phyloP scores from a whole-genome alignment of 257 asterid species.

The Lycium barbarum region DNA sequence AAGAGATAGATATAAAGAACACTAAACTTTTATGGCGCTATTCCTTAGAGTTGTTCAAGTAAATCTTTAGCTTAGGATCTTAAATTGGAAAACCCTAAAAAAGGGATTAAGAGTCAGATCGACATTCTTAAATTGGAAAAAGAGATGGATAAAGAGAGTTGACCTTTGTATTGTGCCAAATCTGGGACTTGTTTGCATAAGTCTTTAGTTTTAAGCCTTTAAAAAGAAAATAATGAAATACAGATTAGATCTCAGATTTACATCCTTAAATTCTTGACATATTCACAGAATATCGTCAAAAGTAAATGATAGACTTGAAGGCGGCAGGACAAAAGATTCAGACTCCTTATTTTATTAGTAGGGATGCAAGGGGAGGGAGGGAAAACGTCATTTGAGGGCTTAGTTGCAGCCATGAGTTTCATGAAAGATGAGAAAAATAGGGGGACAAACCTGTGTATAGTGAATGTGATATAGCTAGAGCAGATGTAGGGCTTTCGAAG shows the following conservation, averaged over 20 bases:
- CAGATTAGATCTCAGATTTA: not conserved
- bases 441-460: too few relatives aligned
- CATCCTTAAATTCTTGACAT: not conserved
- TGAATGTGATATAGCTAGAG: too few relatives aligned
- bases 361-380: not conserved
- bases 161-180: not conserved
- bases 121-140: not conserved
- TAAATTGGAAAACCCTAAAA: not conserved
- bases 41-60: not conserved
- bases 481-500: too few relatives aligned
- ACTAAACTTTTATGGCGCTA: not conserved
- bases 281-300: not conserved
- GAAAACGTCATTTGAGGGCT: not conserved
- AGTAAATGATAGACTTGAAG: not conserved
- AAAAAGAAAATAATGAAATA: not conserved
- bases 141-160: not conserved
- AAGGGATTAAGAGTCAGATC: too few relatives aligned
- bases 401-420: too few relatives aligned
- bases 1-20: not conserved
- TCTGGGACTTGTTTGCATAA: not conserved
- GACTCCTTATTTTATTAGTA: not conserved
- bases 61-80: not conserved
- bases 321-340: not conserved
- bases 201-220: not conserved
- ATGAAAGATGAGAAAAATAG: too few relatives aligned